Evolutionary conservation across 2,329 filamentous ascomycete species (phyloP), one percentile per base, ranked within the genome.

Genomic region (Sporothrix luriei): DNA sequence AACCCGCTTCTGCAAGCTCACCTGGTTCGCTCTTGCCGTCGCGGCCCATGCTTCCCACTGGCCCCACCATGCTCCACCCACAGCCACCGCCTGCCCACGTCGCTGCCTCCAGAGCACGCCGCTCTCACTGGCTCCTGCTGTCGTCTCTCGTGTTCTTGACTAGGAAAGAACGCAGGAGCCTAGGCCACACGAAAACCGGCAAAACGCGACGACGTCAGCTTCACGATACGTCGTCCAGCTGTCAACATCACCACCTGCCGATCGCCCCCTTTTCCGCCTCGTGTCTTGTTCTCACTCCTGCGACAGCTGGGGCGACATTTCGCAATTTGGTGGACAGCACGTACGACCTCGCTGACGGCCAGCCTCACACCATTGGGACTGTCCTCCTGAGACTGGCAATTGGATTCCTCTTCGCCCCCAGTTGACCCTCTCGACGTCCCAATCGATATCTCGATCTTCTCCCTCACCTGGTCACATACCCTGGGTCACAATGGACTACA

Each of bases 401-500:
- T 52, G 62, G 49, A 54, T 46, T 66, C 49, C 48, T 66, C 64
- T 29, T 54, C 49, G 40, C 9, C 40, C 16, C n/a, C 49, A 16
- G 13, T 48, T 33, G 24, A 43, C 9, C 9, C 21, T 43, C 38
- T 21, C 21, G 11, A 46, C n/a, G 1, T 19, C 46, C 9, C 46
- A 55, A 48, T 46, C 38, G n/a, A 24, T 64, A n/a, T 19, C 13
- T 16, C 40, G 16, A 11, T 19, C 6, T 4, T n/a, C 26, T 40
- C 10, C 48, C 24, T 43, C 29, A 14, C 57, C 13, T 51, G 4
- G 54, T 29, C 13, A 9, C 46, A 11, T 48, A 3, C 57, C 9
- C 49, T 33, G 24, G 14, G 3, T 51, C 51, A n/a, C 21, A 73
- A 88, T 88, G 86, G 86, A 88, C 78, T 88, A 88, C 78, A 84